Conservation (phyloP, 2,329 filamentous ascomycete genomes). For the Ceratocystis cubensis region DNA sequence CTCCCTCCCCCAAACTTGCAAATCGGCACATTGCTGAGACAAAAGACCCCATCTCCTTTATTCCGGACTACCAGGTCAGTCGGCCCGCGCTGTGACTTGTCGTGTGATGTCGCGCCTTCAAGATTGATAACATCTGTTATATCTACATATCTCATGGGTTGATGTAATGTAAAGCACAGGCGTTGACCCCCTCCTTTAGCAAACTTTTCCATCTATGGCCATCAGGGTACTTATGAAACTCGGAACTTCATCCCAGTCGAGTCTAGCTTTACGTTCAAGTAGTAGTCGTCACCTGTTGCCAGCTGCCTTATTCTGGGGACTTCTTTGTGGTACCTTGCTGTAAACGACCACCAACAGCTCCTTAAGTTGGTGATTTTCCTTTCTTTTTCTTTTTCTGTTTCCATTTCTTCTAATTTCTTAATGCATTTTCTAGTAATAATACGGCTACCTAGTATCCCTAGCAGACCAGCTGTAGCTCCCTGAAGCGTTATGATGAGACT, state of each 20-base stretch:
- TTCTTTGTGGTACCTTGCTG: neutral
- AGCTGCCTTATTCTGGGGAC: neutral
- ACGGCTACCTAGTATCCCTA: no score
- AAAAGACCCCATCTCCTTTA: neutral
- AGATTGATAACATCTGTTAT: neutral
- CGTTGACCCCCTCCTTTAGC: neutral
- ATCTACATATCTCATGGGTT: neutral
- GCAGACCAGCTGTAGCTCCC: no score
- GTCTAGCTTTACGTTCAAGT: neutral
- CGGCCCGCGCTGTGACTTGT: neutral
- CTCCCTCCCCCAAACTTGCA: neutral
- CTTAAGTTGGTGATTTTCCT: no score
- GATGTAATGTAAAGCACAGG: neutral
- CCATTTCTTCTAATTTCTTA: no score
- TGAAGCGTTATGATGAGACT: no score
- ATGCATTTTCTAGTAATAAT: no score
- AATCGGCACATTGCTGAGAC: neutral
- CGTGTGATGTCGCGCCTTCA: neutral
- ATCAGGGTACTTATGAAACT: neutral
- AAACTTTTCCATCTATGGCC: slow-evolving; percentile 1
- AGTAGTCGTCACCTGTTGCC: neutral
- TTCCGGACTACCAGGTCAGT: neutral
- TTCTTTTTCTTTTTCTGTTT: no score
- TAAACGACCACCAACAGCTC: neutral
- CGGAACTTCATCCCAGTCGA: neutral